Base-by-base conservation (phyloP, 1,284 basidiomycete genomes). In the Rhodotorula sp. region DNA sequence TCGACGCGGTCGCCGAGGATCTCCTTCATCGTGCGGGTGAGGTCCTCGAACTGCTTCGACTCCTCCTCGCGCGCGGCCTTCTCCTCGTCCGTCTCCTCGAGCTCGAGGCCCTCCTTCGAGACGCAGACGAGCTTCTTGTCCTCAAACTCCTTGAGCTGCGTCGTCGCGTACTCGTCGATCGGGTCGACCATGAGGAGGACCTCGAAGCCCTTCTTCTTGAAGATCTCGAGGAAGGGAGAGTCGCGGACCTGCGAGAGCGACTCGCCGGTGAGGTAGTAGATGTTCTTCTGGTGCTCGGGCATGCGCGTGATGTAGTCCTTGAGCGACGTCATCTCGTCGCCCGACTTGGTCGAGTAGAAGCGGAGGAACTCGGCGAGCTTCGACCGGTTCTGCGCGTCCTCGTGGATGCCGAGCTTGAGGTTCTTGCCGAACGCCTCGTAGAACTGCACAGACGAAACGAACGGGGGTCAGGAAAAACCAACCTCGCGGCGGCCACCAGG, bases 201-300 rank as follows among this genome's bases (percentile, higher is more conserved):
- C 85, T 99, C 96, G 83, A 98, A 98, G 86, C 92, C 92, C 89
- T 95, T 99, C 91, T 95, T 96, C 91, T 97, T 98, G 83, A 99
- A 90, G 67, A 95, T 91, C 86, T 99, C 96, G 73, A 99, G 89
- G 95, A 99, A 99, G 52, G 96, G 96, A 70, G 96, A 98, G 84
- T 98, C 93, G 80, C 87, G 89, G 80, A 92, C 89, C 70, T 93
- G 88, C 73, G 89, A 89, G 70, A 99, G 91, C 18, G 93, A 96
- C 86, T 99, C 97, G 83, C 97, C 96, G 72, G 96, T 99, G 79
- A 99, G 90, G 87, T 96, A 98, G 88, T 98, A 98, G 84, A 97
- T 94, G 80, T 94, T 93, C 86, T 98, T 98, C 85, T 99, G 96
- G 78, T 94, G 88, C 86, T 98, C 94, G 77, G 96, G 96, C 95